Evolutionary conservation across 2,329 filamentous ascomycete genomes (phyloP), one percentile per base, ranked within the genome.

Genomic region (Ophidiomyces ophidiicola): DNA sequence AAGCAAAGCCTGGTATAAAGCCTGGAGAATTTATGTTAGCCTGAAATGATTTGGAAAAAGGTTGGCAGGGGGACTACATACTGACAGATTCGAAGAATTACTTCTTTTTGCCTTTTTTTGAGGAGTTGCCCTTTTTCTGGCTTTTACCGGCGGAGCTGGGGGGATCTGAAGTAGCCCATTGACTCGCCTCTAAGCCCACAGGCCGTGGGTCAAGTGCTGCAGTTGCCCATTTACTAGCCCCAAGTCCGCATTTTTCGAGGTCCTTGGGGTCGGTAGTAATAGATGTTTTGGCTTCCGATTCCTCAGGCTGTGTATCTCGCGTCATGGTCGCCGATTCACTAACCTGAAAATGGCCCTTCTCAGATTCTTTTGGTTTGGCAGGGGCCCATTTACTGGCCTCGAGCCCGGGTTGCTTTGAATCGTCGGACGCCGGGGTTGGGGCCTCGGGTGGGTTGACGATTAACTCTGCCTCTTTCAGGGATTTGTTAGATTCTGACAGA

Each of bases 301-400:
- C n/a, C 15, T 17, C 15, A 37, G 24, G 17, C 18, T 37, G 21
- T 19, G 25, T 24, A 12, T 21, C 35, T 8, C 18, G 17, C 25
- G 35, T 21, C 26, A n/a, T n/a, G 17, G 29, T 4, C 11, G 36
- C 36, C 36, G 19, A 32, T 19, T 18, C 32, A 33, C 36, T 39
- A 12, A 20, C 29, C 36, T 32, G 20, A 12, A 31, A 26, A 14
- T 19, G 18, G 5, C 15, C 11, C 20, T 19, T n/a, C 20, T 39
- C 28, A 3, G 28, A 23, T 18, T 33, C 15, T 18, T 20, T 12
- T 11, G 28, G 26, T 3, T 17, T 12, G 17, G 36, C 36, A 31
- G 19, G n/a, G 6, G 38, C 38, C 31, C 31, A 35, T 12, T 3
- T 36, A 24, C 38, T 41, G 14, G 21, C 23, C 24, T 40, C 38